phyloP scores from a whole-genome alignment of 257 asterid species.

The Orobanche coerulescens region DNA sequence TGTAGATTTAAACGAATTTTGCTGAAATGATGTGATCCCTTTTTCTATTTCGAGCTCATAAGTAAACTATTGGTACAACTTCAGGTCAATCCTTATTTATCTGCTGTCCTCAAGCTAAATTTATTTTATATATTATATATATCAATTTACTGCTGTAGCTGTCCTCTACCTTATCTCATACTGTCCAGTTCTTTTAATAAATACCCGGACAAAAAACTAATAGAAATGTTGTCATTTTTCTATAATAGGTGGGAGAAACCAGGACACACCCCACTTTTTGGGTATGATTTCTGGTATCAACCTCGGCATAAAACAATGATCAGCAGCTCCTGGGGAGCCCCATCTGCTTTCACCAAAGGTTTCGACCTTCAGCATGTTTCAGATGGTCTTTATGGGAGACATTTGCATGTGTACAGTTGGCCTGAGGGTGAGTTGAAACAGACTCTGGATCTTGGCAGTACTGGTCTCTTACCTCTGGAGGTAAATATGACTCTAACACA shows the following conservation, averaged over 20 bases:
- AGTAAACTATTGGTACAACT: too few relatives aligned
- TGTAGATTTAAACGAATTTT: not conserved
- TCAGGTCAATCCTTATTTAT: too few relatives aligned
- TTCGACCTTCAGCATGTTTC: slow-evolving; percentile 82
- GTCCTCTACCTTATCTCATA: too few relatives aligned
- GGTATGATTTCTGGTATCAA: slow-evolving; percentile 98
- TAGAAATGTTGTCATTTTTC: not conserved
- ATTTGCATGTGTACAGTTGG: slow-evolving; percentile 92
- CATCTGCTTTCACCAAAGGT: slow-evolving; percentile 83
- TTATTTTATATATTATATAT: too few relatives aligned
- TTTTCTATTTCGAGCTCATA: too few relatives aligned
- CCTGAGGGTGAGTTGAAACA: slow-evolving; percentile 89
- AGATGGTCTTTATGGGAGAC: slow-evolving; percentile 81
- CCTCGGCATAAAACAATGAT: slow-evolving; percentile 98
- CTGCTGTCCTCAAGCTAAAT: too few relatives aligned
- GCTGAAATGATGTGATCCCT: not conserved
- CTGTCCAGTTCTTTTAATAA: not conserved
- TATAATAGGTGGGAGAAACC: slow-evolving; percentile 90
- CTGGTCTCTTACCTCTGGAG: slow-evolving; percentile 93
- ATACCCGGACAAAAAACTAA: not conserved
- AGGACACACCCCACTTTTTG: slow-evolving; percentile 82
- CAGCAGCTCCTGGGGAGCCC: slow-evolving; percentile 97
- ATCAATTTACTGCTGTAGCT: too few relatives aligned
- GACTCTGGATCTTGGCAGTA: slow-evolving; percentile 86
- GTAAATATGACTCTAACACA: slow-evolving; percentile 20